A percentile compares a stretch with the other conserved stretches of the same genome.
Conservation (phyloP, 495 filamentous ascomycete genomes). For the Podospora pseudoanserina region DNA sequence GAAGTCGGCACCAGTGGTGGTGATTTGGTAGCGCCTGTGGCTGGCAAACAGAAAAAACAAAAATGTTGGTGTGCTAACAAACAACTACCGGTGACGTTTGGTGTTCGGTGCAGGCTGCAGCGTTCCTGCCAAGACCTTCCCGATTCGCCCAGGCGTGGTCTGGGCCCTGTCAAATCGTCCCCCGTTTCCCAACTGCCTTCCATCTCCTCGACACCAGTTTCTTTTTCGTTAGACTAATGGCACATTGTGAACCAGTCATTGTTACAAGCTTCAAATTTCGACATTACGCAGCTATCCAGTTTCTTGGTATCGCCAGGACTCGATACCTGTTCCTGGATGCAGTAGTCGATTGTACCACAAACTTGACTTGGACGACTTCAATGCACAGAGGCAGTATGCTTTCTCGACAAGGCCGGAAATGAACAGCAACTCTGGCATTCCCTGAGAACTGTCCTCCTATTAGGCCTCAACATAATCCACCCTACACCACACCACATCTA, state of each 20-base stretch:
- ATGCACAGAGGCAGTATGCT: too few species aligned
- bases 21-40: neutral
- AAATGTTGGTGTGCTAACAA: neutral
- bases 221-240: neutral
- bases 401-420: too few species aligned
- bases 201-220: neutral
- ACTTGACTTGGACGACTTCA: neutral
- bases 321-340: neutral
- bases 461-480: neutral
- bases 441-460: neutral
- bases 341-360: neutral
- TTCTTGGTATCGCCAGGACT: neutral
- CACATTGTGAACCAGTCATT: neutral
- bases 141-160: neutral
- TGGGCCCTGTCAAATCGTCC: neutral
- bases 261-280: neutral
- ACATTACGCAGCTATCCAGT: neutral
- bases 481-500: neutral
- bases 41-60: neutral
- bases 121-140: neutral
- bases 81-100: neutral
- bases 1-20: neutral
- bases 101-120: neutral
- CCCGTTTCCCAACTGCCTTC: neutral
- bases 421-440: too few species aligned